Evolutionary conservation across 2,329 filamentous ascomycete genomes (phyloP).

Genomic region (Dactylellina parvicollis): DNA sequence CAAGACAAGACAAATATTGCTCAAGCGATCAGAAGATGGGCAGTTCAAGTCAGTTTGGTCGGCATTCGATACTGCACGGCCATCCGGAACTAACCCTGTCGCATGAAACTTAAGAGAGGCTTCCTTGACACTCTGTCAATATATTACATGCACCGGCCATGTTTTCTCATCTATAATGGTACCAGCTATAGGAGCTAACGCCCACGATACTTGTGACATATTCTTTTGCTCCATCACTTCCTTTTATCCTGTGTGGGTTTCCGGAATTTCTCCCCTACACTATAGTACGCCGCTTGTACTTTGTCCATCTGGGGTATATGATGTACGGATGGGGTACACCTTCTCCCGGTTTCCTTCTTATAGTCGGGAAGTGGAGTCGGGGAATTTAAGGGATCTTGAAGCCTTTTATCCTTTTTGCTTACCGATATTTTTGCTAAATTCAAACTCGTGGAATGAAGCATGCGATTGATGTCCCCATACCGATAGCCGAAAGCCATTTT

Average conservation of each 20-base stretch:
- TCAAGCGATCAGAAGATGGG: neutral
- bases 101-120: neutral
- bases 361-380: slow-evolving; percentile 54
- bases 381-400: slow-evolving; percentile 44
- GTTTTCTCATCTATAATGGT: slow-evolving; percentile 27
- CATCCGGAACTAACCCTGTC: slow-evolving; percentile 31
- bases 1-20: neutral
- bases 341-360: slow-evolving; percentile 9
- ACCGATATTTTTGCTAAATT: slow-evolving; percentile 51
- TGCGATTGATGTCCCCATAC: slow-evolving; percentile 16
- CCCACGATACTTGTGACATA: slow-evolving; percentile 22
- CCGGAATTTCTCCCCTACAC: slow-evolving; percentile 37
- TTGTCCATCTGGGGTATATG: neutral
- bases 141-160: slow-evolving; percentile 39
- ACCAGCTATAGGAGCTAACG: slow-evolving; percentile 37
- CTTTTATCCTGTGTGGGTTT: slow-evolving; percentile 38
- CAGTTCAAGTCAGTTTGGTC: neutral
- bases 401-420: slow-evolving; percentile 32
- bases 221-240: slow-evolving; percentile 33
- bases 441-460: slow-evolving; percentile 27
- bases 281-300: slow-evolving; percentile 14
- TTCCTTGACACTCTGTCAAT: slow-evolving; percentile 26
- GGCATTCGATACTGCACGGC: neutral
- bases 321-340: slow-evolving; percentile 3
- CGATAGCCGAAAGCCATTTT: slow-evolving; percentile 43